These are phyloP conservation scores for Candolleomyces efflorescens DNA, from an alignment of 768 basidiomycete genomes.

Conservation along the genomic window DNA sequence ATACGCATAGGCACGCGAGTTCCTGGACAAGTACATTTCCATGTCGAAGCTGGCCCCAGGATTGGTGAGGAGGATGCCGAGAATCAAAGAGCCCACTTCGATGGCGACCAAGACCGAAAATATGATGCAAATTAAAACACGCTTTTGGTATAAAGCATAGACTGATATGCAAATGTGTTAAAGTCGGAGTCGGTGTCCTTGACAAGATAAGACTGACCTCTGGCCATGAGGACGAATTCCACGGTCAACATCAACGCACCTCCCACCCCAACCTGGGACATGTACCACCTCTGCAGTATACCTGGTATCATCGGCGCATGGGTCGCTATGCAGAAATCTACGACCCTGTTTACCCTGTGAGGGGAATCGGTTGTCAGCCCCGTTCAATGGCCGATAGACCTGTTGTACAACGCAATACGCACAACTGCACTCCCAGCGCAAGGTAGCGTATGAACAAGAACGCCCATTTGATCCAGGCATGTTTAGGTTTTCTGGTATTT, in stretches of 20 bases:
- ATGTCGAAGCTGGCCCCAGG: conserved; percentile 16
- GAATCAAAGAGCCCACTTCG: conserved; percentile 17
- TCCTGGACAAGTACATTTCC: conserved; percentile 15
- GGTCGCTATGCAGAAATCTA: conserved; percentile 14
- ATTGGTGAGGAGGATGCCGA: conserved; percentile 17
- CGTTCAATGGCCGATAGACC: too few relatives aligned
- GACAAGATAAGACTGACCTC: conserved; percentile 14
- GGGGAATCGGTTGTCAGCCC: neutral
- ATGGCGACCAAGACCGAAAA: conserved; percentile 17
- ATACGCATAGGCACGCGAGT: conserved; percentile 19
- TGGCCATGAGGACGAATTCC: conserved; percentile 24
- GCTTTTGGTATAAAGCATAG: conserved; percentile 31
- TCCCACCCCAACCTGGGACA: conserved; percentile 21
- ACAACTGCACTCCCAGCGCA: conserved; percentile 22
- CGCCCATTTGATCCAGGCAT: conserved; percentile 24
- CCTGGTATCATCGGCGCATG: conserved; percentile 5
- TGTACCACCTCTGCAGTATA: conserved; percentile 19
- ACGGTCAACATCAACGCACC: conserved; percentile 23
- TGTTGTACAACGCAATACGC: conserved; percentile 1
- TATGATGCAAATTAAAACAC: conserved; percentile 17
- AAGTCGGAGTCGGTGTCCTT: neutral
- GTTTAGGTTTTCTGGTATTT: conserved; percentile 16
- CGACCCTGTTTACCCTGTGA: conserved; percentile 18
- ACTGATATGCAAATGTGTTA: conserved; percentile 15
- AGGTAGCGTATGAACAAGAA: conserved; percentile 27